These are phyloP conservation scores for Leavenworthia alabamica DNA, from an alignment of 345 rosid species.

Conservation along the genomic window DNA sequence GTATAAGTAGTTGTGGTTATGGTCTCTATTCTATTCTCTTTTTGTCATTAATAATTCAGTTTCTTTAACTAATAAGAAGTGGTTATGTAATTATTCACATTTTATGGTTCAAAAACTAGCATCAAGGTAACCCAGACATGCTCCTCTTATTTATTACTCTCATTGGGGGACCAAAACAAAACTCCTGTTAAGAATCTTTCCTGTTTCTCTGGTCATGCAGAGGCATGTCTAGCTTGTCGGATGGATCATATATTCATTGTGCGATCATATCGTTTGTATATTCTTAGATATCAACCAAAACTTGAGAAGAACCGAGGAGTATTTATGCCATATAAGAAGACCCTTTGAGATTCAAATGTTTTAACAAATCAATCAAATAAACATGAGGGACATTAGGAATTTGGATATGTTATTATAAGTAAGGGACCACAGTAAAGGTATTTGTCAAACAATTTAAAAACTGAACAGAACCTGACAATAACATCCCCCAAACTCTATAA, in stretches of 20 bases:
- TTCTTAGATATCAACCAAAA: background rate
- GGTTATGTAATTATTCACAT: conserved; percentile 1
- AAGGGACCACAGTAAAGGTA: background rate
- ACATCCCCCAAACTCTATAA: background rate
- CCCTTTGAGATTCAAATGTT: background rate
- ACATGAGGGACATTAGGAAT: background rate
- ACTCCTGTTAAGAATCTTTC: background rate
- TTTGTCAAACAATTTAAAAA: background rate
- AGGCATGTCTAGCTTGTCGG: background rate
- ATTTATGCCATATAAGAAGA: background rate
- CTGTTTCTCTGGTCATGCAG: background rate
- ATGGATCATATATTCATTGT: background rate
- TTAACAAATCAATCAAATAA: background rate
- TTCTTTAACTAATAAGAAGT: background rate
- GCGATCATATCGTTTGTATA: background rate
- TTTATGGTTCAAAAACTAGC: background rate
- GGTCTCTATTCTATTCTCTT: background rate
- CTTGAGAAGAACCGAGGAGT: background rate
- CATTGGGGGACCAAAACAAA: background rate
- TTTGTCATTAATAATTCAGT: background rate
- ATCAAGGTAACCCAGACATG: no score
- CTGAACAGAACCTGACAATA: conserved; percentile 1
- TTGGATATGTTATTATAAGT: background rate
- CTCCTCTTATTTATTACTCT: no score
- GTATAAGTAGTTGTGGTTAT: background rate